These are phyloP conservation scores for Kandelia obovata DNA, from an alignment of 345 rosid genomes.

Conservation along the genomic window DNA sequence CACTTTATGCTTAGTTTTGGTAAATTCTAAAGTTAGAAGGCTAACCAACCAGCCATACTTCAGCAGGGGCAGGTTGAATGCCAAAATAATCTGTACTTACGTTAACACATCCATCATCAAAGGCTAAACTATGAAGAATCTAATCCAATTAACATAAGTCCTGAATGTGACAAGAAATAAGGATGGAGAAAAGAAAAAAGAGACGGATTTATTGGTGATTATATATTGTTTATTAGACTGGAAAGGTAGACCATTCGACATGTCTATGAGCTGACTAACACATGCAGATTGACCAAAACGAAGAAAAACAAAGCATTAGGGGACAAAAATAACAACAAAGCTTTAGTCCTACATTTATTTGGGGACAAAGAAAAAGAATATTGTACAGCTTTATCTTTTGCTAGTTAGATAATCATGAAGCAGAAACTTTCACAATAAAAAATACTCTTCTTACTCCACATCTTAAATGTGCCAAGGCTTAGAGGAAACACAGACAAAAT, in stretches of 20 bases:
- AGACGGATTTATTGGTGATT: background rate
- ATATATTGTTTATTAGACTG: too few relatives aligned
- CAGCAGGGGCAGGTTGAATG: background rate
- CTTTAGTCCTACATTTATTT: too few relatives aligned
- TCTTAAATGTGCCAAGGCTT: background rate
- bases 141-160: background rate
- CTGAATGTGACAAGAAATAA: too few relatives aligned
- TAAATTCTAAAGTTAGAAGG: background rate
- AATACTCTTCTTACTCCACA: background rate
- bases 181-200: background rate
- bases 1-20: background rate
- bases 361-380: too few relatives aligned
- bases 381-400: too few relatives aligned
- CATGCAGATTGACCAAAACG: too few relatives aligned
- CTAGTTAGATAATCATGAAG: too few relatives aligned
- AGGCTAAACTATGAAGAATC: background rate
- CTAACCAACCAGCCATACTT: background rate
- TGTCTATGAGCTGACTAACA: too few relatives aligned
- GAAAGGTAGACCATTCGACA: too few relatives aligned
- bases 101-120: background rate
- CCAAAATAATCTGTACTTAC: background rate
- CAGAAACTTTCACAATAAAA: background rate
- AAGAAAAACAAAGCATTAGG: too few relatives aligned
- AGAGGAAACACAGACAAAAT: background rate
- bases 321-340: too few relatives aligned